Evolutionary conservation across 2,329 filamentous ascomycete genomes (phyloP).

Genomic region (Venturia oleaginea): DNA sequence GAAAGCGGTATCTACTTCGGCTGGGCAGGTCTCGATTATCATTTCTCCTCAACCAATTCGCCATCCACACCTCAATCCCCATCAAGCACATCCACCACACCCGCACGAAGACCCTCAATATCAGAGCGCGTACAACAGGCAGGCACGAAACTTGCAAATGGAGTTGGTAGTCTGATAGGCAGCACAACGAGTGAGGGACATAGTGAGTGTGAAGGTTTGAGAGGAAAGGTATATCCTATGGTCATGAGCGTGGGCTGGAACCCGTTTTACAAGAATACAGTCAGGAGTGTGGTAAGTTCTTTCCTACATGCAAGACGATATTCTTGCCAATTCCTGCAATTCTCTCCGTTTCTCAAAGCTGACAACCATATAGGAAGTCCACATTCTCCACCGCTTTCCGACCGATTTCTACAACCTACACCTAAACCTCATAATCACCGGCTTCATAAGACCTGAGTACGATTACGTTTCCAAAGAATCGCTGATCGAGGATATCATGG

Average conservation of each 20-base stretch:
- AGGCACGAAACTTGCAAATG: background rate
- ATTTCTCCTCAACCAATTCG: slow-evolving; percentile 18
- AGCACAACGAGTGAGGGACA: background rate
- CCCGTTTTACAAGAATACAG: slow-evolving; percentile 89
- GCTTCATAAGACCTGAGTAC: slow-evolving; percentile 80
- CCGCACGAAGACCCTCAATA: slow-evolving; percentile 19
- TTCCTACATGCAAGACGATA: background rate
- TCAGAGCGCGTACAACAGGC: slow-evolving; percentile 9
- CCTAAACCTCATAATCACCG: slow-evolving; percentile 72
- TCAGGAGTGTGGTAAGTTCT: slow-evolving; percentile 57
- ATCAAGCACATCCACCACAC: slow-evolving; percentile 16
- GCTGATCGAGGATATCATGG: slow-evolving; percentile 77
- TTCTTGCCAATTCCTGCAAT: background rate
- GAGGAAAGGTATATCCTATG: slow-evolving; percentile 58
- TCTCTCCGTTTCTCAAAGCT: background rate
- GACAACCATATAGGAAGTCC: slow-evolving; percentile 51
- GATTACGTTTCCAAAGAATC: slow-evolving; percentile 81
- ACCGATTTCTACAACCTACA: slow-evolving; percentile 74
- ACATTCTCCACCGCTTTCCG: slow-evolving; percentile 69
- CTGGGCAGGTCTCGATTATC: slow-evolving; percentile 61
- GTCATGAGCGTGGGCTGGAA: slow-evolving; percentile 96
- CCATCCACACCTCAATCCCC: slow-evolving; percentile 19
- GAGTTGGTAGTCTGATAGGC: background rate
- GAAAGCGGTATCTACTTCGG: slow-evolving; percentile 88
- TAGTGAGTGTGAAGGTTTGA: background rate